Evolutionary conservation across 2,329 filamentous ascomycete genomes (phyloP).

Genomic region (Cladosporium austrohemisphaericum): DNA sequence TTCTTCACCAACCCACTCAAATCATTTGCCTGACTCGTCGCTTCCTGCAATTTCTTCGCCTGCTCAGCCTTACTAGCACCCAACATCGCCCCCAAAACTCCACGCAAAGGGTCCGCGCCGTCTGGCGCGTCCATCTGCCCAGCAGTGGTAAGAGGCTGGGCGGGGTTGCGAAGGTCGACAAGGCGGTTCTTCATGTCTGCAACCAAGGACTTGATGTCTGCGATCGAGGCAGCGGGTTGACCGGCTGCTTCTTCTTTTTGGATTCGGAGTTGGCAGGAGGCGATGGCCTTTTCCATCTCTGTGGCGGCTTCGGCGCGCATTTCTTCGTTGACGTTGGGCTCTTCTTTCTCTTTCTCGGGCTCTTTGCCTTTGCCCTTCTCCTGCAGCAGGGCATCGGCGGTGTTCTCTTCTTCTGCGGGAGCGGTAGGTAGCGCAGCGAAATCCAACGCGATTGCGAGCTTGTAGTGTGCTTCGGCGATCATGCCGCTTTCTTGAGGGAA

Average conservation of each 20-base stretch:
- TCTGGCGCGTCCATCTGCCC: slow-evolving; percentile 48
- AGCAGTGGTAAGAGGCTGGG: slow-evolving; percentile 54
- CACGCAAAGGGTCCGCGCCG: slow-evolving; percentile 47
- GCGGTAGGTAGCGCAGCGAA: slow-evolving; percentile 76
- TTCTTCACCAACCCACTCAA: slow-evolving; percentile 66
- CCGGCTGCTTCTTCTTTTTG: slow-evolving; percentile 61
- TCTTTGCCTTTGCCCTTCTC: slow-evolving; percentile 41
- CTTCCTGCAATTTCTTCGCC: slow-evolving; percentile 65
- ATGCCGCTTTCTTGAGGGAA: slow-evolving; percentile 78
- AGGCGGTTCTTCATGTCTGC: slow-evolving; percentile 76
- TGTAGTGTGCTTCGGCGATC: slow-evolving; percentile 92
- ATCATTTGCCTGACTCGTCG: slow-evolving; percentile 70
- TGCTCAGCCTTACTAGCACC: slow-evolving; percentile 60
- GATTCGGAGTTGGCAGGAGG: slow-evolving; percentile 67
- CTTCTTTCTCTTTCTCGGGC: slow-evolving; percentile 31
- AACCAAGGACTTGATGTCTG: slow-evolving; percentile 73
- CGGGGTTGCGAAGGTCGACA: slow-evolving; percentile 63
- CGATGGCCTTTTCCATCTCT: slow-evolving; percentile 71
- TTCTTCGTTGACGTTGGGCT: slow-evolving; percentile 58
- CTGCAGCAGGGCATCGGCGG: too few relatives aligned
- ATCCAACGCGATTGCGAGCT: slow-evolving; percentile 89
- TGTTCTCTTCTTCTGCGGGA: slow-evolving; percentile 47
- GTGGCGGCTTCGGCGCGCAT: slow-evolving; percentile 67
- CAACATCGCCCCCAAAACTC: slow-evolving; percentile 61
- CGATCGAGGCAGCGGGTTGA: slow-evolving; percentile 61